These are phyloP conservation scores for Fusarium avenaceum DNA, from an alignment of 2,329 filamentous ascomycete species.

Conservation along the genomic window DNA sequence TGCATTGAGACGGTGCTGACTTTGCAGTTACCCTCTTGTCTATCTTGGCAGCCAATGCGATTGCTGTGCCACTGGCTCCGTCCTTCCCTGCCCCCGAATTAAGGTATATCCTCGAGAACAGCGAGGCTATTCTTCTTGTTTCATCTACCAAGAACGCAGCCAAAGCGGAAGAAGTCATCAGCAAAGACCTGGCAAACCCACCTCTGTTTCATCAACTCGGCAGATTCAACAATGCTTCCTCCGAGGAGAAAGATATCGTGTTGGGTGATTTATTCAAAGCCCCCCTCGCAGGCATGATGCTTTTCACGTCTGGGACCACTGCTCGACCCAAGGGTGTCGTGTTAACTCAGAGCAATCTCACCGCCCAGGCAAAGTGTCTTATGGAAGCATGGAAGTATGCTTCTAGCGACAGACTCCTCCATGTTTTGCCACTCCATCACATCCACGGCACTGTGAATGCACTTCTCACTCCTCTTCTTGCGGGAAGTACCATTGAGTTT, in stretches of 20 bases:
- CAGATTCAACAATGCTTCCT: conserved; percentile 71
- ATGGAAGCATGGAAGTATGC: conserved; percentile 89
- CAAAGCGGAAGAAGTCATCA: conserved; percentile 80
- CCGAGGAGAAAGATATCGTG: conserved; percentile 65
- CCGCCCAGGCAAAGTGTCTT: conserved; percentile 84
- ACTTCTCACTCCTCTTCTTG: conserved; percentile 86
- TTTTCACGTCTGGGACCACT: conserved; percentile 97
- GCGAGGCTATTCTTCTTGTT: conserved; percentile 81
- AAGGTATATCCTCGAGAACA: conserved; percentile 92
- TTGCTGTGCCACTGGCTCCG: conserved; percentile 90
- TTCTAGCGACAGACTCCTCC: conserved; percentile 82
- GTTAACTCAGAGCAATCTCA: conserved; percentile 81
- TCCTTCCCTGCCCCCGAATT: conserved; percentile 88
- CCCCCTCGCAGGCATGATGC: conserved; percentile 84
- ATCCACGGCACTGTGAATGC: conserved; percentile 97
- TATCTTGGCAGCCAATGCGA: conserved; percentile 85
- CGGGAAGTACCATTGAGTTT: conserved; percentile 91
- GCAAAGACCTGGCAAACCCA: conserved; percentile 70
- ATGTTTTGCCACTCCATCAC: conserved; percentile 93
- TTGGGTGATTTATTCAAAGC: conserved; percentile 66
- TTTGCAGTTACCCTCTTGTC: conserved; percentile 85
- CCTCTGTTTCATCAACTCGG: conserved; percentile 75
- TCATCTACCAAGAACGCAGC: conserved; percentile 81
- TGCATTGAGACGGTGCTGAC: too few species aligned
- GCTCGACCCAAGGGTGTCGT: conserved; percentile 96